Conservation (phyloP, 257 asterid genomes). For the Marsdenia floribunda region DNA sequence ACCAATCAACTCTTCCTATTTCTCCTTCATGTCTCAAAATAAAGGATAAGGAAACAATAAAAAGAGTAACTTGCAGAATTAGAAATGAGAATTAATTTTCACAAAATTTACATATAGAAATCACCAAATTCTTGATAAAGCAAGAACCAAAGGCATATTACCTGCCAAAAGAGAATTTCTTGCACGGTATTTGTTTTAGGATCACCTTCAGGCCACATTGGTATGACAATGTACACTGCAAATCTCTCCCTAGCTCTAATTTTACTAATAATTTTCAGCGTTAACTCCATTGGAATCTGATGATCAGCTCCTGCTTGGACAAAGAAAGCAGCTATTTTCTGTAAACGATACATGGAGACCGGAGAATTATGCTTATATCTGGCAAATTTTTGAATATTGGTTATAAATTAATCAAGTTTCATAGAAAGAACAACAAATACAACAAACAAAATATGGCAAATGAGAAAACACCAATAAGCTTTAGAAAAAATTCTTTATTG, state of each 20-base stretch:
- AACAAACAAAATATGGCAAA: background rate
- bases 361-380: background rate
- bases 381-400: background rate
- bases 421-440: background rate
- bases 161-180: conserved; percentile 98
- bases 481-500: background rate
- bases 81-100: background rate
- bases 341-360: conserved; percentile 7
- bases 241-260: conserved; percentile 74
- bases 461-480: background rate
- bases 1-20: background rate
- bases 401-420: background rate
- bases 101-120: background rate
- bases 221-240: conserved; percentile 67
- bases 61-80: background rate
- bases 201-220: conserved; percentile 98
- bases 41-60: background rate
- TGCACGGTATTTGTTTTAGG: conserved; percentile 70
- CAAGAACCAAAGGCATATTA: conserved; percentile 10
- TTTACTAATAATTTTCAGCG: conserved; percentile 67
- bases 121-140: background rate
- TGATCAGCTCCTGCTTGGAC: conserved; percentile 77
- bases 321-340: conserved; percentile 8
- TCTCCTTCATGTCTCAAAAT: background rate
- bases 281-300: conserved; percentile 77